Evolutionary conservation across 352 stramenopile species (phyloP), one percentile per base, ranked within the genome.

Genomic region (Phytophthora sansomeana): DNA sequence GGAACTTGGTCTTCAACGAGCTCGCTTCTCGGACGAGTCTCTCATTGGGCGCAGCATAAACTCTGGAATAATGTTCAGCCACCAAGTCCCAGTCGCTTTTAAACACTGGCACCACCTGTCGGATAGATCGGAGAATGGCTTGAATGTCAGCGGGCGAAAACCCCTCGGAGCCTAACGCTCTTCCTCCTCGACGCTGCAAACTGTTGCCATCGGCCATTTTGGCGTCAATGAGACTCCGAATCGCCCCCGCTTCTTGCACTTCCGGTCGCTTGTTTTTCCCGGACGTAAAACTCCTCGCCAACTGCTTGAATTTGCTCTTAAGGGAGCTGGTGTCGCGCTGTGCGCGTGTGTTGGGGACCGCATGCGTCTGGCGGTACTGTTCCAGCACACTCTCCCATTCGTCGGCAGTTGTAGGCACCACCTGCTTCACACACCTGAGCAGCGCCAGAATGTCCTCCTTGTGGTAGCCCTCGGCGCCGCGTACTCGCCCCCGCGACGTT

Each of bases 1-100:
- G 62, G 30, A 78, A 78, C 28, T 73, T 78, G 61, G 54, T 69
- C 59, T 68, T 78, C 2, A 78, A 52, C 39, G 71, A 78, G 1
- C 55, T 28, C 11, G 61, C 66, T 41, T 78, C 71, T 24, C 71
- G 59, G 36, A 9, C 54, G 13, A 63, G 6, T 26, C 71, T 50
- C 11, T 63, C 57, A 17, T 68, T 67, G 4, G 54, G 61, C 24
- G 28, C 53, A 35, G 71, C 66, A 36, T 78, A 73, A 7, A 52
- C 63, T 19, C 41, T 62, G 29, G 48, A 63, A n/a, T 78, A 78
- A 10, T 73, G 61, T 14, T 73, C 42, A 47, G 67, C 61, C 36
- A 59, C 63, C 14, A 59, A 44, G 5, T 75, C 57, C 71, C 71
- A 78, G 8, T 73, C 51, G 5, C 38, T 17, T 14, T 49, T 60